Percentiles rank a stretch among this genome's conserved stretches.
phyloP scores from a whole-genome alignment of 2,329 filamentous ascomycete genomes.

The Sarocladium brachiariae region DNA sequence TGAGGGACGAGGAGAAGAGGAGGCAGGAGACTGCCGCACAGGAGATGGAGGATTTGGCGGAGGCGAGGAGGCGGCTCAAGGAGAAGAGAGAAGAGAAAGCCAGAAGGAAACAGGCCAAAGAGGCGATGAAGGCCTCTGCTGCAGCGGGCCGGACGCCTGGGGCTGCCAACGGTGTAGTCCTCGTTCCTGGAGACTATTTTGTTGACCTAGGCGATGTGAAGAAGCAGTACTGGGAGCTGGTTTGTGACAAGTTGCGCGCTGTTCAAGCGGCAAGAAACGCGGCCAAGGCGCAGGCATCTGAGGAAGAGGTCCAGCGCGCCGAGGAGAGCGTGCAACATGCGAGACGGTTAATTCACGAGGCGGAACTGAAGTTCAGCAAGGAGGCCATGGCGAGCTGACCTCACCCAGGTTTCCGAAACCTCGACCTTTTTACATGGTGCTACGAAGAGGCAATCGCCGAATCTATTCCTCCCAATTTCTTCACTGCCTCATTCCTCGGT shows the following conservation, averaged over 20 bases:
- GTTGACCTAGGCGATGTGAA: constrained; percentile 22
- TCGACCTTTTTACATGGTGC: no score
- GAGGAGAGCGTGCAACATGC: constrained; percentile 23
- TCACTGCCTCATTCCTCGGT: constrained; percentile 12
- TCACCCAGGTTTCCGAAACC: no score
- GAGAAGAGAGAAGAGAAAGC: constrained; percentile 35
- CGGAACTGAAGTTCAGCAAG: constrained; percentile 28
- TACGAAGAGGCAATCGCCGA: no score
- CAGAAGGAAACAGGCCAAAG: constrained; percentile 29
- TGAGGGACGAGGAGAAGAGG: constrained; percentile 29
- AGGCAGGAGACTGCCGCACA: constrained; percentile 30
- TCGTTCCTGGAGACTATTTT: constrained; percentile 29
- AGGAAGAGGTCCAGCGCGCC: constrained; percentile 22
- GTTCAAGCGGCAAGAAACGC: constrained; percentile 29
- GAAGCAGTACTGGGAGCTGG: constrained; percentile 32
- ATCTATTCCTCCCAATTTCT: background rate
- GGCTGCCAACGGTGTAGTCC: constrained; percentile 26
- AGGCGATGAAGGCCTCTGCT: constrained; percentile 22
- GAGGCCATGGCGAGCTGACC: constrained; percentile 18
- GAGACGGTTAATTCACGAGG: constrained; percentile 29
- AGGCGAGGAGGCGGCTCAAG: constrained; percentile 29
- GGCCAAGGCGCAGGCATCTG: constrained; percentile 18
- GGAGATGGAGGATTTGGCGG: constrained; percentile 31
- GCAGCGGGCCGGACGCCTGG: constrained; percentile 17
- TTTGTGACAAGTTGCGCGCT: constrained; percentile 34